Conservation (phyloP, 2,329 filamentous ascomycete species). For the Arthrobotrys conoides region DNA sequence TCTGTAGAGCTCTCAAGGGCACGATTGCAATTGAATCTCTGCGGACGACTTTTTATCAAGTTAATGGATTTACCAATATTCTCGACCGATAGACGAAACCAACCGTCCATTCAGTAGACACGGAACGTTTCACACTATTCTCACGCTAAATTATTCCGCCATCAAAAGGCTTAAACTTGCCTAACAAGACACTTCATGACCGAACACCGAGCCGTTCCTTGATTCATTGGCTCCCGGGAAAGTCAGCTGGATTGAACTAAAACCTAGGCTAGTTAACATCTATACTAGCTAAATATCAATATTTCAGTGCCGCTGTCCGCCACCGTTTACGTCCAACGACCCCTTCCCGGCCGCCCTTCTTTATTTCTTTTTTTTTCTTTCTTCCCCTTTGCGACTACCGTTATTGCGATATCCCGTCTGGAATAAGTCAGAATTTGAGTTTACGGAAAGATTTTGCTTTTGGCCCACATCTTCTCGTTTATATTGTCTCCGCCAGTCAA, state of each 20-base stretch:
- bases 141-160: constrained; percentile 34
- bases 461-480: constrained; percentile 24
- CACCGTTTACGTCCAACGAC: constrained; percentile 18
- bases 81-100: constrained; percentile 36
- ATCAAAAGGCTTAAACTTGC: constrained; percentile 32
- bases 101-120: constrained; percentile 33
- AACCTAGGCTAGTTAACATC: constrained; percentile 20
- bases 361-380: background rate
- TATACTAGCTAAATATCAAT: constrained; percentile 19
- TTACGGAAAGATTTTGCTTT: constrained; percentile 34
- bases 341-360: constrained; percentile 26
- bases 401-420: constrained; percentile 61
- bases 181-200: constrained; percentile 15
- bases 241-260: constrained; percentile 39
- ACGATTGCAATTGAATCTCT: constrained; percentile 26
- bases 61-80: background rate
- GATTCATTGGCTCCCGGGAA: constrained; percentile 54
- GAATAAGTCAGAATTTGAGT: constrained; percentile 31
- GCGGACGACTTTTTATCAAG: background rate
- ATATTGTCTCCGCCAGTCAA: constrained; percentile 15
- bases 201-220: constrained; percentile 47
- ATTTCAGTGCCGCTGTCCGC: constrained; percentile 41
- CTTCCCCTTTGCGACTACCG: constrained; percentile 27
- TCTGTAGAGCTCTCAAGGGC: background rate
- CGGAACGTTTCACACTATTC: constrained; percentile 52